Percentiles rank a stretch among this genome's conserved stretches.
Conservation (phyloP, 1,284 basidiomycete genomes). For the Sporisorium scitamineum region DNA sequence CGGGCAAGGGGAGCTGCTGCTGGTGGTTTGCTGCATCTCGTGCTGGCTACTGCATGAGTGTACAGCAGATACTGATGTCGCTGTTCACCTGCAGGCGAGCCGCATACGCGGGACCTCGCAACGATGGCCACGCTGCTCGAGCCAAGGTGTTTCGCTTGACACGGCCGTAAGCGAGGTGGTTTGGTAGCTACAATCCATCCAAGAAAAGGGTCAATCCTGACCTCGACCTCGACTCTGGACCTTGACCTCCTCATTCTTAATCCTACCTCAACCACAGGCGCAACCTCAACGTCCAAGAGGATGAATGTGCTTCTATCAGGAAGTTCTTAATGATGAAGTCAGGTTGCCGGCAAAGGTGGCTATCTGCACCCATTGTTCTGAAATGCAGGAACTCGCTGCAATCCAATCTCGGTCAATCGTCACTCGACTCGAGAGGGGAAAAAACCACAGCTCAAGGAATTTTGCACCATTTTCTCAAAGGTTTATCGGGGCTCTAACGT, state of each 20-base stretch:
- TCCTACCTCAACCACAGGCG: background rate
- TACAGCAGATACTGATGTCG: background rate
- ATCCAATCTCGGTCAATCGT: no score
- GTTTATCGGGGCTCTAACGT: no score
- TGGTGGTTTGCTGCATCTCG: background rate
- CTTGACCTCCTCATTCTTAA: background rate
- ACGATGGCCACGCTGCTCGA: conserved; percentile 22
- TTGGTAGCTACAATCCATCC: background rate
- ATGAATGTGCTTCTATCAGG: background rate
- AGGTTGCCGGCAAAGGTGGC: no score
- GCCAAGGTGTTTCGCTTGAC: conserved; percentile 21
- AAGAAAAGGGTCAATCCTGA: background rate
- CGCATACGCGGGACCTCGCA: background rate
- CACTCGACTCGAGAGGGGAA: no score
- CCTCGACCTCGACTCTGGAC: background rate
- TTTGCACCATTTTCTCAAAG: no score
- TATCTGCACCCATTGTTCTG: background rate
- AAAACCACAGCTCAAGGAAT: no score
- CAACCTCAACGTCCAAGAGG: background rate
- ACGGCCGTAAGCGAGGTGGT: background rate
- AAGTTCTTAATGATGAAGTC: no score
- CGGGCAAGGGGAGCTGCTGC: no score
- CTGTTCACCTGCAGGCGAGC: background rate
- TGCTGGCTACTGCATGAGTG: no score
- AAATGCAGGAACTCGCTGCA: background rate